Conservation (phyloP, 805 yeast genomes). For the Dipodascopsis tothii region DNA sequence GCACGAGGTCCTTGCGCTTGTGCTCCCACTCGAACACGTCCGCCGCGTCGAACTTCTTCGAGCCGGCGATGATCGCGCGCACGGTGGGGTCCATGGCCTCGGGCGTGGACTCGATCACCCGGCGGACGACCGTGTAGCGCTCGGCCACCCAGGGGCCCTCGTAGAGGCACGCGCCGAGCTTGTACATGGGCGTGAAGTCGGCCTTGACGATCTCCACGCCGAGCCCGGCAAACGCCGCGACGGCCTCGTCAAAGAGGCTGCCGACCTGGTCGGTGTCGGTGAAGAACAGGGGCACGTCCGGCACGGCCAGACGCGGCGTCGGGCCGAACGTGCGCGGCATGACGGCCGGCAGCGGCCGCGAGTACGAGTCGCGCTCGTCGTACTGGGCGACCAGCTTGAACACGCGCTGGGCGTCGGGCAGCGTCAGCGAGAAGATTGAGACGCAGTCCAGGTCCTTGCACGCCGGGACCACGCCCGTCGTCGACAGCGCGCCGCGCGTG, state of each 20-base stretch:
- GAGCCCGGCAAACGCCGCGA: conserved; percentile 42
- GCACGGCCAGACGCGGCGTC: conserved; percentile 67
- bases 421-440: conserved; percentile 68
- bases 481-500: conserved; percentile 75
- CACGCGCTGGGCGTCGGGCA: conserved; percentile 74
- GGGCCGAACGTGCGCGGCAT: conserved; percentile 54
- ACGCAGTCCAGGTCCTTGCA: conserved; percentile 92
- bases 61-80: conserved; percentile 61
- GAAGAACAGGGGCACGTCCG: conserved; percentile 64
- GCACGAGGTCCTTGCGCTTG: conserved; percentile 70
- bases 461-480: conserved; percentile 96
- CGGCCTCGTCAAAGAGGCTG: conserved; percentile 53
- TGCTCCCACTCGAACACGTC: conserved; percentile 82
- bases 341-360: conserved; percentile 63
- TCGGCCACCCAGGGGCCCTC: conserved; percentile 99
- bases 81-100: conserved; percentile 80
- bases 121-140: conserved; percentile 75
- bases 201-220: conserved; percentile 57
- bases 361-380: conserved; percentile 72
- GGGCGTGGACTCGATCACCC: conserved; percentile 46
- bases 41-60: conserved; percentile 70
- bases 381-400: conserved; percentile 64
- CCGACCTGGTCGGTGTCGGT: conserved; percentile 72
- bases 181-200: conserved; percentile 68
- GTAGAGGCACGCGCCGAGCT: conserved; percentile 77